These are phyloP conservation scores for Blastobotrys indianensis DNA, from an alignment of 1,139 yeast species.

Conservation along the genomic window DNA sequence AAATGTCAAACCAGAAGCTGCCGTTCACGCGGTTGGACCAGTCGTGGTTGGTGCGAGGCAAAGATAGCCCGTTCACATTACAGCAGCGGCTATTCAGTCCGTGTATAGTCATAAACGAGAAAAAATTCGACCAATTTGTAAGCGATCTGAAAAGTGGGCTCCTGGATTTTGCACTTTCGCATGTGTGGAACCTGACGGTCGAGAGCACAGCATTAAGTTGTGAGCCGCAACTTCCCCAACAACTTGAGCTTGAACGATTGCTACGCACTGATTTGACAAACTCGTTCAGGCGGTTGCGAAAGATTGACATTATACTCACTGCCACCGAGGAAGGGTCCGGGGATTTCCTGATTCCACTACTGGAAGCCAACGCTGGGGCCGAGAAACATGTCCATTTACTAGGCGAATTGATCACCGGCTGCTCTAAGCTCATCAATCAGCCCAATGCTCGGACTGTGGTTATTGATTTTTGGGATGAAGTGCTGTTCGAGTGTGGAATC, in stretches of 20 bases:
- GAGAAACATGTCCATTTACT: not conserved
- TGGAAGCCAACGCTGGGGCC: not conserved
- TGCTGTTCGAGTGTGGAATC: not conserved
- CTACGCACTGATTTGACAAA: not conserved
- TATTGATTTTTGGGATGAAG: not conserved
- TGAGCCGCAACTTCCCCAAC: not conserved
- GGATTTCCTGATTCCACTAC: not conserved
- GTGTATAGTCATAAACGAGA: not conserved
- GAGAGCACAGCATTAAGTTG: not conserved
- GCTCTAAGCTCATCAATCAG: not conserved
- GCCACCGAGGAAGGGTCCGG: not conserved
- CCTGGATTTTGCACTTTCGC: not conserved
- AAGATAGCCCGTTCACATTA: conserved; percentile 4
- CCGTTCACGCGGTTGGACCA: conserved; percentile 4
- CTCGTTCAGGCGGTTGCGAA: not conserved
- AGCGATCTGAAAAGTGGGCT: not conserved
- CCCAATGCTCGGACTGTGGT: not conserved
- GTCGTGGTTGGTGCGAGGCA: conserved; percentile 4
- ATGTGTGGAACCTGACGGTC: not conserved
- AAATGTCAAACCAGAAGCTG: not conserved
- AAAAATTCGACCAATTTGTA: not conserved
- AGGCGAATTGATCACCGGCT: not conserved
- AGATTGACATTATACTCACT: not conserved
- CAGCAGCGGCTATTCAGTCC: not conserved
- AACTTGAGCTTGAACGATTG: not conserved